Conservation (phyloP, 768 basidiomycete genomes). For the Pleurotus tuber-regium region DNA sequence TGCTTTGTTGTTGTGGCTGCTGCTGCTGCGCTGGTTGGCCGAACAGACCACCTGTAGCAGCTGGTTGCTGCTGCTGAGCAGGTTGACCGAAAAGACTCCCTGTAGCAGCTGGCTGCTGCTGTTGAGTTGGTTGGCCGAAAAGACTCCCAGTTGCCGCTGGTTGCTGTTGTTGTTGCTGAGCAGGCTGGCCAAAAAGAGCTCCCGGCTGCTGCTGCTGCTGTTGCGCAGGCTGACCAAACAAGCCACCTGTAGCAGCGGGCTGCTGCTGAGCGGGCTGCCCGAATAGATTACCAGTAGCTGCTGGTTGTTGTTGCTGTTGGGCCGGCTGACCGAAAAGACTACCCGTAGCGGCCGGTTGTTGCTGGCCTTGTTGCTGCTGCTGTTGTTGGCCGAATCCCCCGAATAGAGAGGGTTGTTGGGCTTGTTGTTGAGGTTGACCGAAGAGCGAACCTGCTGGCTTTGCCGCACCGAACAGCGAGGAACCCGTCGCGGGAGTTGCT, state of each 20-base stretch:
- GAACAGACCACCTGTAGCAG: constrained; percentile 13
- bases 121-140: constrained; percentile 32
- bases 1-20: constrained; percentile 13
- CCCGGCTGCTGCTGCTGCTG: constrained; percentile 20
- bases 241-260: constrained; percentile 1
- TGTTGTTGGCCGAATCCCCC: constrained; percentile 16
- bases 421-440: constrained; percentile 29
- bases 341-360: constrained; percentile 20
- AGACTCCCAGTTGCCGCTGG: constrained; percentile 29
- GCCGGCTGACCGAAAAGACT: constrained; percentile 28
- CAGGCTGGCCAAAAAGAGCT: constrained; percentile 27
- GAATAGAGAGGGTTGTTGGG: constrained; percentile 14
- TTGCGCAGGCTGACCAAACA: constrained; percentile 28
- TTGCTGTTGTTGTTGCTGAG: constrained; percentile 34
- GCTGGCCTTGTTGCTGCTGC: constrained; percentile 20
- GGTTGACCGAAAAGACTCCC: constrained; percentile 20
- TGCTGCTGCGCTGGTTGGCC: constrained; percentile 16
- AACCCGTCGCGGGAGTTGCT: constrained; percentile 19
- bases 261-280: constrained; percentile 30
- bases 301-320: constrained; percentile 28
- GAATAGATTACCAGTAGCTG: constrained; percentile 32
- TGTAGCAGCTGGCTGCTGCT: constrained; percentile 22
- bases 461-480: constrained; percentile 27
- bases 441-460: constrained; percentile 25
- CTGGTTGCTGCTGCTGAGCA: constrained; percentile 19